phyloP scores from a whole-genome alignment of 2,329 filamentous ascomycete genomes.

The Colletotrichum navitas region DNA sequence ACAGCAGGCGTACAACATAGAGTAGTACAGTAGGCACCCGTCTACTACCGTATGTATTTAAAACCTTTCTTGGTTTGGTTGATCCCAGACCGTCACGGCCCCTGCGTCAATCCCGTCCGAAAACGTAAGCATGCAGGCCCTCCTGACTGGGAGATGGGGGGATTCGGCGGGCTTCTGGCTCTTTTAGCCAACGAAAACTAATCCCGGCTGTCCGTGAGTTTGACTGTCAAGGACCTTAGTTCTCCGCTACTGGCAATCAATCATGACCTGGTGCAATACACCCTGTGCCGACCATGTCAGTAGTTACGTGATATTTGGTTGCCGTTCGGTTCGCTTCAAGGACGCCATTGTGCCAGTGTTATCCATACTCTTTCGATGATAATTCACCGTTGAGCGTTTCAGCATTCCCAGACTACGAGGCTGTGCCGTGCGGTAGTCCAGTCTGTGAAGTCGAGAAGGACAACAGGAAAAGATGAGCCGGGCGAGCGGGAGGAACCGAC shows the following conservation, averaged over 20 bases:
- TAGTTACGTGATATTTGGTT: constrained; percentile 19
- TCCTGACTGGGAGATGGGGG: constrained; percentile 11
- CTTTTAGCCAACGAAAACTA: constrained; percentile 29
- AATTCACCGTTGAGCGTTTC: constrained; percentile 27
- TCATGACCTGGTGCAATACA: constrained; percentile 20
- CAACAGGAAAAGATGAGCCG: constrained; percentile 5
- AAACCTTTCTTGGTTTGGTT: constrained; percentile 1
- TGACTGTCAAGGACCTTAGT: neutral
- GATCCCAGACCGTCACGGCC: constrained; percentile 35
- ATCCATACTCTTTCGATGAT: constrained; percentile 2
- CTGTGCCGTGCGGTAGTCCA: constrained; percentile 15
- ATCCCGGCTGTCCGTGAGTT: neutral
- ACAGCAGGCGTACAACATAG: neutral
- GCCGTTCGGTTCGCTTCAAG: constrained; percentile 12
- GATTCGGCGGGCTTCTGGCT: constrained; percentile 15
- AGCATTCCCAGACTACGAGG: constrained; percentile 29
- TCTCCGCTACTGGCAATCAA: constrained; percentile 20
- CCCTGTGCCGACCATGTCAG: constrained; percentile 26
- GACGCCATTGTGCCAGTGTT: constrained; percentile 6
- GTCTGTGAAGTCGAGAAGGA: constrained; percentile 16
- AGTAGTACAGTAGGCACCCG: neutral
- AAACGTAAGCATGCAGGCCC: constrained; percentile 34
- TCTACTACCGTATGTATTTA: neutral
- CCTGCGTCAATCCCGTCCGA: constrained; percentile 37
- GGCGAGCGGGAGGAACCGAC: neutral